Conservation (phyloP, 2,329 filamentous ascomycete genomes). For the Epichloe glyceriae region DNA sequence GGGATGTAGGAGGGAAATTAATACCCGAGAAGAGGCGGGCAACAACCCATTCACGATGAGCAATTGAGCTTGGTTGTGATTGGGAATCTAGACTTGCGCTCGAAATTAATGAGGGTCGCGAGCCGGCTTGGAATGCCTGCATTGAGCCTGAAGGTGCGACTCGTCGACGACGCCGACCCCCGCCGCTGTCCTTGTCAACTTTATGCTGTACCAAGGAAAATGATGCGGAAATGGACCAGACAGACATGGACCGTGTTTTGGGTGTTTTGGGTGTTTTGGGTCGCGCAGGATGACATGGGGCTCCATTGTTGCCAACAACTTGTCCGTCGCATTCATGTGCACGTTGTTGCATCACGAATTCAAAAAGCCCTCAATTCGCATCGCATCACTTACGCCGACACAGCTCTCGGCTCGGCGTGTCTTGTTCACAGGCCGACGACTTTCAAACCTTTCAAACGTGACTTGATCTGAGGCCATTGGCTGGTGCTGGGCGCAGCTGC, state of each 20-base stretch:
- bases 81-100: background rate
- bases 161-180: background rate
- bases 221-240: background rate
- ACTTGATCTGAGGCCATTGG: too few relatives aligned
- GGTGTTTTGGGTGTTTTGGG: too few relatives aligned
- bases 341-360: too few relatives aligned
- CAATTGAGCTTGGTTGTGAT: background rate
- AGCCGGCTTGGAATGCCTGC: background rate
- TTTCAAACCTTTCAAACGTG: too few relatives aligned
- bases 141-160: conserved; percentile 1
- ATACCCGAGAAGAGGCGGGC: too few relatives aligned
- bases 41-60: background rate
- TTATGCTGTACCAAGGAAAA: background rate
- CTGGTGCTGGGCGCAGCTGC: too few relatives aligned
- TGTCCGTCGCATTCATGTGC: too few relatives aligned
- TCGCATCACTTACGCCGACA: too few relatives aligned
- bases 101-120: background rate
- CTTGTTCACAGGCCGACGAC: too few relatives aligned
- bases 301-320: background rate
- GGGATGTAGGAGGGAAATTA: too few relatives aligned
- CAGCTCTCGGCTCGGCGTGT: too few relatives aligned
- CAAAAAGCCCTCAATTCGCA: too few relatives aligned
- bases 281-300: background rate
- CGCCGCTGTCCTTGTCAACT: background rate
- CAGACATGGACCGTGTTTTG: background rate